Percentiles rank a stretch among this genome's conserved stretches.
Evolutionary conservation across 1,139 yeast genomes (phyloP).

Genomic region (Pichia sp.): DNA sequence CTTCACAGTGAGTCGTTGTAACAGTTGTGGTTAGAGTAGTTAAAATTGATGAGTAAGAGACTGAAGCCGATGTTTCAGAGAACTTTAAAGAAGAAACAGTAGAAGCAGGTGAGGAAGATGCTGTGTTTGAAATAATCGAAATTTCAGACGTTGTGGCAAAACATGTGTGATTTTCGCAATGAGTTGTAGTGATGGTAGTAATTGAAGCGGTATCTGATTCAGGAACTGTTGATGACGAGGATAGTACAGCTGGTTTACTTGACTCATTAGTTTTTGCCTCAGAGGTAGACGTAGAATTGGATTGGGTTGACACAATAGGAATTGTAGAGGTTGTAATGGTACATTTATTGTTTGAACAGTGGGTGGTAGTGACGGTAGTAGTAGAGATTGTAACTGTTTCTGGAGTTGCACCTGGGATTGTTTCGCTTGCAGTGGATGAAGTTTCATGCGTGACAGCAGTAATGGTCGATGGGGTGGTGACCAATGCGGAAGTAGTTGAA

Average conservation of each 20-base stretch:
- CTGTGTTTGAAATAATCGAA: background rate
- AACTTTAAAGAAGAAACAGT: background rate
- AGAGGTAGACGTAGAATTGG: background rate
- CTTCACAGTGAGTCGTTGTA: conserved; percentile 4
- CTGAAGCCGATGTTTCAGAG: background rate
- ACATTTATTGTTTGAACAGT: background rate
- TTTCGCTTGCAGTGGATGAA: too few relatives aligned
- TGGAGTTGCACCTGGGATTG: too few relatives aligned
- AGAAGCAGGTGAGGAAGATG: background rate
- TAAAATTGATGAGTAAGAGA: background rate
- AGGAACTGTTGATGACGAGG: background rate
- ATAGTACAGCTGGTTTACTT: background rate
- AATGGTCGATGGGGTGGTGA: too few relatives aligned
- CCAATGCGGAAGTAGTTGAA: background rate
- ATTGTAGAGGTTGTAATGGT: background rate
- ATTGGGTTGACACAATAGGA: background rate
- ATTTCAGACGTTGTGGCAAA: background rate
- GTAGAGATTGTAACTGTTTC: background rate
- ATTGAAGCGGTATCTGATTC: background rate
- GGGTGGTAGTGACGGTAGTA: background rate
- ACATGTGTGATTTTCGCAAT: background rate
- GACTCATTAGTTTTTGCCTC: background rate
- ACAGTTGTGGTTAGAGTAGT: conserved; percentile 2
- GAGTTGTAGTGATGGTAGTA: background rate
- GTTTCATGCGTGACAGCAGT: too few relatives aligned